These are phyloP conservation scores for Verticillium longisporum DNA, from an alignment of 2,329 filamentous ascomycete genomes.

Conservation along the genomic window DNA sequence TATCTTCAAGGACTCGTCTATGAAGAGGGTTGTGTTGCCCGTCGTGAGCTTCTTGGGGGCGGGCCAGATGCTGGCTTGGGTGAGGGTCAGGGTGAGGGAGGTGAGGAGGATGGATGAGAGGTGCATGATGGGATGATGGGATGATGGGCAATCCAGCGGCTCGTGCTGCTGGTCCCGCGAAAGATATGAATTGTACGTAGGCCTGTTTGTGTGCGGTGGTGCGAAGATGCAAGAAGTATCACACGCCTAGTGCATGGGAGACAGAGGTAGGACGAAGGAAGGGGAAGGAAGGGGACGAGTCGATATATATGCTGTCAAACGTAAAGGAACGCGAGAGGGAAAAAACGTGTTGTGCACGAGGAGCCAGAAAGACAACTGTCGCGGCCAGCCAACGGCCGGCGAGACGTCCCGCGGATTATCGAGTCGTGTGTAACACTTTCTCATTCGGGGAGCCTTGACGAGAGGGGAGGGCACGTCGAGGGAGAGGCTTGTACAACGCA, in stretches of 20 bases:
- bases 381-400: background rate
- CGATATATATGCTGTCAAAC: background rate
- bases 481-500: too few relatives aligned
- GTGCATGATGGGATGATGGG: background rate
- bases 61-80: constrained; percentile 40
- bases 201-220: background rate
- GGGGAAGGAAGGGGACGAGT: background rate
- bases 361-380: background rate
- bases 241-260: background rate
- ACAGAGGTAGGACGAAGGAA: background rate
- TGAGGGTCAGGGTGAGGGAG: background rate
- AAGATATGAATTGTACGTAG: too few relatives aligned
- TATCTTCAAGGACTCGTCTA: constrained; percentile 42
- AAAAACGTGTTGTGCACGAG: background rate
- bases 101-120: background rate
- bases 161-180: background rate
- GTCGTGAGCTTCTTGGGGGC: constrained; percentile 42
- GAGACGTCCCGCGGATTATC: background rate
- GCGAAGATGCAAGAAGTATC: background rate
- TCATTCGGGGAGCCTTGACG: background rate
- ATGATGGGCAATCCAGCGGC: background rate
- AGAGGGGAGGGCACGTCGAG: background rate
- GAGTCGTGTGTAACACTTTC: background rate
- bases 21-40: constrained; percentile 46
- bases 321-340: background rate